These are phyloP conservation scores for Cryptococcus hybrid DNA, from an alignment of 1,284 basidiomycete species.

Conservation along the genomic window DNA sequence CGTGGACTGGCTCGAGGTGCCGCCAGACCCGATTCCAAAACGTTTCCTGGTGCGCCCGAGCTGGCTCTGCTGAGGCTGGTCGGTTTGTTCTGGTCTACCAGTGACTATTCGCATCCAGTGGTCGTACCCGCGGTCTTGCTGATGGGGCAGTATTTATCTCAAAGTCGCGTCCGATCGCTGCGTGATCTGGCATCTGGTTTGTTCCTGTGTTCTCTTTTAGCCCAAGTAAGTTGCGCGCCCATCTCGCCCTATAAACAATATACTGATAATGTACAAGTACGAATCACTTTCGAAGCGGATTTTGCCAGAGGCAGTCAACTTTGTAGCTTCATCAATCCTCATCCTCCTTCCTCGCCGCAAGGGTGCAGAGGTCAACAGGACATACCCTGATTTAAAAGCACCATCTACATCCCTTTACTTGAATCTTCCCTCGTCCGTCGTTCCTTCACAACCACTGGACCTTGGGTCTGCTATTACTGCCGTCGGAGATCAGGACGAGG, in stretches of 20 bases:
- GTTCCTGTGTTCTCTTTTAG: constrained; percentile 80
- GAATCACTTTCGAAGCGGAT: constrained; percentile 82
- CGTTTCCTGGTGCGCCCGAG: constrained; percentile 85
- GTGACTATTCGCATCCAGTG: constrained; percentile 89
- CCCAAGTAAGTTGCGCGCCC: constrained; percentile 45
- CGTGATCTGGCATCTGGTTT: constrained; percentile 79
- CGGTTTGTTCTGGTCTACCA: constrained; percentile 86
- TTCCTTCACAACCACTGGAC: constrained; percentile 28
- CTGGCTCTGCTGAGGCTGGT: constrained; percentile 76
- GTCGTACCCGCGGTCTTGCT: constrained; percentile 81
- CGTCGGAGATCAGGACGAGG: constrained; percentile 16
- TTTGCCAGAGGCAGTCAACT: constrained; percentile 87
- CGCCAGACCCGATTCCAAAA: constrained; percentile 64
- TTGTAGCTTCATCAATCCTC: constrained; percentile 67
- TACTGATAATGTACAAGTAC: constrained; percentile 58
- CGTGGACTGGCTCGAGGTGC: constrained; percentile 78
- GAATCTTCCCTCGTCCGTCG: constrained; percentile 12
- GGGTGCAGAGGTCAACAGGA: constrained; percentile 55
- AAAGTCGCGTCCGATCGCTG: constrained; percentile 73
- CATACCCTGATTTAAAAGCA: constrained; percentile 65
- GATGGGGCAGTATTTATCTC: constrained; percentile 86
- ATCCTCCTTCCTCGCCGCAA: constrained; percentile 64
- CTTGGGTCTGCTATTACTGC: constrained; percentile 19
- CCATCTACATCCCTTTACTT: constrained; percentile 35
- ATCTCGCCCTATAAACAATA: neutral